Evolutionary conservation across 2,329 filamentous ascomycete species (phyloP).

Genomic region (Parasarocladium wereldwijsianum): DNA sequence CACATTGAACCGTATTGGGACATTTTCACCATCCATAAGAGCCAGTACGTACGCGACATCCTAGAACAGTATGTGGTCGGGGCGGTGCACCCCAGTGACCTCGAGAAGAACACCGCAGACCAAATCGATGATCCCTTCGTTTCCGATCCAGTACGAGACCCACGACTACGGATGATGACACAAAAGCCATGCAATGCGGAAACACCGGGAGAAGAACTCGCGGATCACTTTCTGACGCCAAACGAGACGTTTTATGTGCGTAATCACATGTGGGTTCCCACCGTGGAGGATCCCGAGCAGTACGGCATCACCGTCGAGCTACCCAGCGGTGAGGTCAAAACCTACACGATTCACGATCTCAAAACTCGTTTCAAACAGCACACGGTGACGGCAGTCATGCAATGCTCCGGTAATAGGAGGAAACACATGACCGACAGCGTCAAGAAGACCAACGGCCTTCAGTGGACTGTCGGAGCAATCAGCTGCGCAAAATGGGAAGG

Average conservation of each 20-base stretch:
- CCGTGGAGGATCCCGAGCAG: constrained; percentile 15
- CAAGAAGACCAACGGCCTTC: constrained; percentile 27
- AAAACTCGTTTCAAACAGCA: constrained; percentile 26
- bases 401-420: constrained; percentile 32
- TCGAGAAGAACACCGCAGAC: constrained; percentile 20
- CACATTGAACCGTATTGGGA: constrained; percentile 36
- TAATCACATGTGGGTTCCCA: constrained; percentile 33
- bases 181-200: constrained; percentile 35
- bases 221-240: constrained; percentile 25
- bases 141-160: constrained; percentile 26
- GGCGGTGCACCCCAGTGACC: constrained; percentile 20
- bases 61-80: constrained; percentile 32
- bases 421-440: constrained; percentile 27
- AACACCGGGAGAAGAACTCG: constrained; percentile 17
- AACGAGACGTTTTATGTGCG: constrained; percentile 29
- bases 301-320: constrained; percentile 27
- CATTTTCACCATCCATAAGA: constrained; percentile 36
- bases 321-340: constrained; percentile 22
- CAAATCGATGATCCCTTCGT: constrained; percentile 31
- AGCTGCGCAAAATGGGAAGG: constrained; percentile 30
- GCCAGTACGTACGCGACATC: constrained; percentile 31
- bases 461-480: constrained; percentile 32
- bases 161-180: constrained; percentile 22
- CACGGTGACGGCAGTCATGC: constrained; percentile 27
- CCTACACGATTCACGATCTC: constrained; percentile 26